These are phyloP conservation scores for Phialophora expanda DNA, from an alignment of 2,329 filamentous ascomycete genomes.

Conservation along the genomic window DNA sequence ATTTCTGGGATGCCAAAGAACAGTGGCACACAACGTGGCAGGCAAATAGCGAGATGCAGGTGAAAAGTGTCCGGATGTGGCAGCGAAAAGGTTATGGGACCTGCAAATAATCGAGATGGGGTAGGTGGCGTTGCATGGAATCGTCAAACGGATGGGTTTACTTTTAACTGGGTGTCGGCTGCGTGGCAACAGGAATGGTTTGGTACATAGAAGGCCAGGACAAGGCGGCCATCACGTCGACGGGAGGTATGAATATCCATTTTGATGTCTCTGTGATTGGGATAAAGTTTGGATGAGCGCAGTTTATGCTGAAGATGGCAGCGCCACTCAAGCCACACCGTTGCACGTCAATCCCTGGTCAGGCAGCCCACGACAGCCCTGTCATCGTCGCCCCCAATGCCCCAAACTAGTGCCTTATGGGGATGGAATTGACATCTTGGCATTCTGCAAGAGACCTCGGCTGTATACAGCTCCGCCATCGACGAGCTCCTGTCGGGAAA, in stretches of 20 bases:
- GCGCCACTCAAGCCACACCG: not conserved
- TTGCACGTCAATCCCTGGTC: not conserved
- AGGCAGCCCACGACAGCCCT: too few relatives aligned
- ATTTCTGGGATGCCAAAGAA: conserved; percentile 74
- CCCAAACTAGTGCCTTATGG: too few relatives aligned
- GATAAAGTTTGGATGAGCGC: not conserved
- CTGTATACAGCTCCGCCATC: not conserved
- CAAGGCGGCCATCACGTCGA: not conserved
- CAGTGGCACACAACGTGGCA: conserved; percentile 77
- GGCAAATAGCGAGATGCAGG: conserved; percentile 69
- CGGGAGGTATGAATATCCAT: not conserved
- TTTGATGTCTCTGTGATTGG: not conserved
- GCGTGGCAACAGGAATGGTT: not conserved
- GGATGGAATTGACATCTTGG: not conserved
- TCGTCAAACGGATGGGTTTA: not conserved
- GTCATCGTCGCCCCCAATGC: too few relatives aligned
- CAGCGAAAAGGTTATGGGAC: conserved; percentile 56
- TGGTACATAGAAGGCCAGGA: not conserved
- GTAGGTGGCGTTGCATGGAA: not conserved
- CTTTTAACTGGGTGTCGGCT: not conserved
- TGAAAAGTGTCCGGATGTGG: conserved; percentile 73
- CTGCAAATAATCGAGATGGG: conserved; percentile 18
- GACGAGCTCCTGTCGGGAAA: not conserved
- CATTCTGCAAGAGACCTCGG: not conserved
- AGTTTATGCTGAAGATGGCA: not conserved